A percentile compares a stretch with the other conserved stretches of the same genome.
Evolutionary conservation across 2,329 filamentous ascomycete species (phyloP).

Genomic region (Xylaria sp.): DNA sequence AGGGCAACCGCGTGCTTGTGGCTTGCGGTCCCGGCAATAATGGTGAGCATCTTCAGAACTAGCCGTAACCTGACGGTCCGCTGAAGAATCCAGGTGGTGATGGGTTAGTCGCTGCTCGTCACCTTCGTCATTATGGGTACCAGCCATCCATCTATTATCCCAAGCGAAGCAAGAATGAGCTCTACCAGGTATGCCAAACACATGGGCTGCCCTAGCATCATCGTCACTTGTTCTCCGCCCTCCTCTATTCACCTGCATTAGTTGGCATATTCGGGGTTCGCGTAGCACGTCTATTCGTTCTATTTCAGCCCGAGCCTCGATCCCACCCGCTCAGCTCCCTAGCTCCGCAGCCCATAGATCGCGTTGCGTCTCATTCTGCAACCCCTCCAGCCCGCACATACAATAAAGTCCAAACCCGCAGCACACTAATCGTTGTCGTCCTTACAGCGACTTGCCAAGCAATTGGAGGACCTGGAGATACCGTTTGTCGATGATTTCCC

Average conservation of each 20-base stretch:
- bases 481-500: conserved; percentile 84
- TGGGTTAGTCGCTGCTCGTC: conserved; percentile 89
- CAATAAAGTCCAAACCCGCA: conserved; percentile 29
- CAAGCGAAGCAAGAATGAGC: conserved; percentile 85
- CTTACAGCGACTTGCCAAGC: conserved; percentile 74
- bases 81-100: conserved; percentile 71
- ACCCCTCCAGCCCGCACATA: conserved; percentile 27
- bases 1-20: conserved; percentile 75
- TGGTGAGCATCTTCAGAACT: conserved; percentile 44
- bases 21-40: conserved; percentile 88
- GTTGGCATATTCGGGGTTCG: neutral
- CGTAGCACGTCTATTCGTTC: neutral
- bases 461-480: conserved; percentile 80
- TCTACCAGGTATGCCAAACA: conserved; percentile 69
- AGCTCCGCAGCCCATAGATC: neutral
- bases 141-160: conserved; percentile 88
- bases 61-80: conserved; percentile 8
- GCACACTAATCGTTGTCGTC: conserved; percentile 14
- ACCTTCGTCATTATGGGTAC: conserved; percentile 91
- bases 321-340: neutral
- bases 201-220: conserved; percentile 19
- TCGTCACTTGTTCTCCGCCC: neutral
- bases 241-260: neutral
- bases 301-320: neutral
- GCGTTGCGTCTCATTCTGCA: conserved; percentile 3